Percentiles rank a stretch among this genome's conserved stretches.
Conservation (phyloP, 306 rosid species). For the Fragaria iinumae region DNA sequence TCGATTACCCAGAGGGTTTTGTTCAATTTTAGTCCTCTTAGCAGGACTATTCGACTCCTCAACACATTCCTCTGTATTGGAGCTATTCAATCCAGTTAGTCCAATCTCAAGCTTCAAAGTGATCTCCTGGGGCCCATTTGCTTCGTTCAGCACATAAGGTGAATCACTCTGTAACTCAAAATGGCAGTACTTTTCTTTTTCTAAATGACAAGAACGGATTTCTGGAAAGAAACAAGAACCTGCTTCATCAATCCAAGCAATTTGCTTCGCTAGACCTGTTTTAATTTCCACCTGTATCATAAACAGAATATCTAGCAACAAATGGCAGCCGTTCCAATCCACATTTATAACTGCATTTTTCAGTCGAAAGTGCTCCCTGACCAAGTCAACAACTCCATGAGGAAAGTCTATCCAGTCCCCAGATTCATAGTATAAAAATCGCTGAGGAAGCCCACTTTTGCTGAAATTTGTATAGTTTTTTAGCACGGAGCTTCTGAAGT, state of each 20-base stretch:
- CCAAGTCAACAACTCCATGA: slow-evolving; percentile 9
- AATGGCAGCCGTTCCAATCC: slow-evolving; percentile 17
- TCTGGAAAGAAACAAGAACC: slow-evolving; percentile 34
- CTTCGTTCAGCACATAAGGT: slow-evolving; percentile 16
- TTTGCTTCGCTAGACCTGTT: slow-evolving; percentile 19
- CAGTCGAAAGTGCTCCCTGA: slow-evolving; percentile 23
- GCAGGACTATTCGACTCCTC: slow-evolving; percentile 25
- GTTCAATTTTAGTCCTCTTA: slow-evolving; percentile 11
- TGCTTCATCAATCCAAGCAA: slow-evolving; percentile 40
- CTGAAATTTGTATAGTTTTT: slow-evolving; percentile 25
- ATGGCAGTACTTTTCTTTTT: slow-evolving; percentile 13
- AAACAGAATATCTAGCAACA: slow-evolving; percentile 29
- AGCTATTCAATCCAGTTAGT: slow-evolving; percentile 17
- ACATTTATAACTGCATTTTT: slow-evolving; percentile 29
- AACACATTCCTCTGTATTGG: slow-evolving; percentile 18
- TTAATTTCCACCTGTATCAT: slow-evolving; percentile 30
- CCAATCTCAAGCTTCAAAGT: slow-evolving; percentile 32
- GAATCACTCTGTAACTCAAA: slow-evolving; percentile 17
- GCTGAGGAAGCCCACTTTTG: slow-evolving; percentile 32
- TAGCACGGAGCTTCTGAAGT: slow-evolving; percentile 20
- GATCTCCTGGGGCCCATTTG: slow-evolving; percentile 20
- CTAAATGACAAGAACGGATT: slow-evolving; percentile 7
- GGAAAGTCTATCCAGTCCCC: slow-evolving; percentile 36
- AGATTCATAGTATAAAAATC: slow-evolving; percentile 23
- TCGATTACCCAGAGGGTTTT: not conserved